Conservation (phyloP, 805 yeast genomes). For the Starmerella lactis-condensi region DNA sequence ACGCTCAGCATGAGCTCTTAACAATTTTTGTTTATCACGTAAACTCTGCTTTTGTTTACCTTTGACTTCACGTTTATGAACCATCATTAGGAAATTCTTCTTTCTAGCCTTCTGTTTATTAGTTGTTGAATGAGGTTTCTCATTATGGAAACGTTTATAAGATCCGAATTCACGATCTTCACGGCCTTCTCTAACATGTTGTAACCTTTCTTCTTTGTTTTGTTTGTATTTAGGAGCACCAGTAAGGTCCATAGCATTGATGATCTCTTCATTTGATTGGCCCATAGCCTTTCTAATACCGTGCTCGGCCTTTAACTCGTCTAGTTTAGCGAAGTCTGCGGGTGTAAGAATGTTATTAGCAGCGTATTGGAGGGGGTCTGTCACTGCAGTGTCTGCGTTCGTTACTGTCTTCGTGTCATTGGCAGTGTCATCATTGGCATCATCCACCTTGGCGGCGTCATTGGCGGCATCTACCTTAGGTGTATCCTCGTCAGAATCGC, state of each 20-base stretch:
- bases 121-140: conserved; percentile 69
- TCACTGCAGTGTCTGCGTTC: conserved; percentile 19
- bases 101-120: conserved; percentile 90
- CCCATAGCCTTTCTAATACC: conserved; percentile 62
- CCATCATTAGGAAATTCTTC: conserved; percentile 98
- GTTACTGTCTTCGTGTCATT: conserved; percentile 17
- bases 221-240: conserved; percentile 71
- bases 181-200: conserved; percentile 72
- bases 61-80: conserved; percentile 83
- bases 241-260: conserved; percentile 57
- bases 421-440: conserved; percentile 16
- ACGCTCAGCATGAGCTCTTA: conserved; percentile 70
- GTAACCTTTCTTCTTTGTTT: conserved; percentile 76
- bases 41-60: conserved; percentile 83
- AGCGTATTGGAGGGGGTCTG: conserved; percentile 37
- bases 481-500: conserved; percentile 31
- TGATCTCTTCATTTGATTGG: conserved; percentile 53
- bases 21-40: conserved; percentile 72
- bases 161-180: conserved; percentile 88
- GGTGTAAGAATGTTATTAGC: conserved; percentile 79
- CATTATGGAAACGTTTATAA: conserved; percentile 46
- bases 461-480: conserved; percentile 24
- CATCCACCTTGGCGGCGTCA: conserved; percentile 12
- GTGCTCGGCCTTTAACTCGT: conserved; percentile 68
- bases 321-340: conserved; percentile 90